Evolutionary conservation across 2,329 filamentous ascomycete genomes (phyloP).

Genomic region (Shiraia bambusicola): DNA sequence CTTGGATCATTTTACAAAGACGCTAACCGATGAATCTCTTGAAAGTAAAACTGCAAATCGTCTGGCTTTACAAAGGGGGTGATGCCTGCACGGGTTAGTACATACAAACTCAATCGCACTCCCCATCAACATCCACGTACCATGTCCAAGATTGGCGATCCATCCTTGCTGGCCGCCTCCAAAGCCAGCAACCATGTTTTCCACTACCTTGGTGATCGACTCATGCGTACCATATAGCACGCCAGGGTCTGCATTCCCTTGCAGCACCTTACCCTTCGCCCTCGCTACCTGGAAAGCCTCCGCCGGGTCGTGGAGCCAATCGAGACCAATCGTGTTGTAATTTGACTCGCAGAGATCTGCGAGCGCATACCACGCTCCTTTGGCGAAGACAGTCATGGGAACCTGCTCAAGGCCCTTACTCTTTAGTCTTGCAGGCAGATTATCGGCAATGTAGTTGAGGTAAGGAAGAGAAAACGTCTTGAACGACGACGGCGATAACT

Average conservation of each 20-base stretch:
- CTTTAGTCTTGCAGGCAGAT: slow-evolving; percentile 72
- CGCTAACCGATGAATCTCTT: slow-evolving; percentile 71
- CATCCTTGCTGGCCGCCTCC: slow-evolving; percentile 81
- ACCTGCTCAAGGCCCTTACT: slow-evolving; percentile 77
- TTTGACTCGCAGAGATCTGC: slow-evolving; percentile 83
- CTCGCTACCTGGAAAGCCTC: slow-evolving; percentile 76
- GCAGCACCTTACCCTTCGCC: slow-evolving; percentile 73
- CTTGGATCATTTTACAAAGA: slow-evolving; percentile 11
- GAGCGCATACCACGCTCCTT: slow-evolving; percentile 94
- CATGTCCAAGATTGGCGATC: slow-evolving; percentile 96
- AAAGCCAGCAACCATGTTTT: slow-evolving; percentile 87
- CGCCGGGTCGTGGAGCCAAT: slow-evolving; percentile 90
- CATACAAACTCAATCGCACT: no score
- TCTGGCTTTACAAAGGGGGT: slow-evolving; percentile 94
- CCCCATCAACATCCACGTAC: slow-evolving; percentile 52
- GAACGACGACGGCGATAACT: slow-evolving; percentile 83
- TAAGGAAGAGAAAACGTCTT: slow-evolving; percentile 84
- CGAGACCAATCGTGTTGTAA: slow-evolving; percentile 90
- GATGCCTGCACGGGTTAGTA: slow-evolving; percentile 63
- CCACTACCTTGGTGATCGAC: slow-evolving; percentile 78
- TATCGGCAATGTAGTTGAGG: slow-evolving; percentile 76
- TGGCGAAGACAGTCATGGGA: slow-evolving; percentile 97
- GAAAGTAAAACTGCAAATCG: slow-evolving; percentile 87
- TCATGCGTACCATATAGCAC: slow-evolving; percentile 82
- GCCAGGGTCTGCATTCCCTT: slow-evolving; percentile 95